A percentile compares a stretch with the other conserved stretches of the same genome.
These are phyloP conservation scores for Biscogniauxia marginata DNA, from an alignment of 2,329 filamentous ascomycete genomes.

Conservation along the genomic window DNA sequence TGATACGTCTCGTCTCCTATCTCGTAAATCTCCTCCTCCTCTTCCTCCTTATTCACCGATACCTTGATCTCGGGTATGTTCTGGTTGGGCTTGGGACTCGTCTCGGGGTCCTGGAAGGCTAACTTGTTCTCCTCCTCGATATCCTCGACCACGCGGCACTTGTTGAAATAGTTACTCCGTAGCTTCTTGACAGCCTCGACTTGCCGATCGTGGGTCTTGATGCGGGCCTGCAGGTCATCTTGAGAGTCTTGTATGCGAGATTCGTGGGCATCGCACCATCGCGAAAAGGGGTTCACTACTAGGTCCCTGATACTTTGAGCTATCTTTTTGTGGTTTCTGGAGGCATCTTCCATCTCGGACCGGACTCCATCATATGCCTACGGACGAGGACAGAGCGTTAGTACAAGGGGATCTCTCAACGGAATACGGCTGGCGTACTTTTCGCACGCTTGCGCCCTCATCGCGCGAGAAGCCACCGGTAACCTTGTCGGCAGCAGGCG, in stretches of 20 bases:
- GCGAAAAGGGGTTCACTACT: constrained; percentile 88
- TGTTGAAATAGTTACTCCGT: constrained; percentile 97
- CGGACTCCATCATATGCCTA: constrained; percentile 94
- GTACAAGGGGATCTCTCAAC: constrained; percentile 14
- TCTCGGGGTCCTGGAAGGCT: constrained; percentile 85
- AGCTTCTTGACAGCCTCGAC: constrained; percentile 88
- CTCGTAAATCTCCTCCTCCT: constrained; percentile 80
- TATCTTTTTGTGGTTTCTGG: constrained; percentile 91
- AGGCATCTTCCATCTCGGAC: constrained; percentile 86
- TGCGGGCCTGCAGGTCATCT: constrained; percentile 84
- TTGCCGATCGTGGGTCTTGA: constrained; percentile 92
- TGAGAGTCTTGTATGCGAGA: constrained; percentile 88
- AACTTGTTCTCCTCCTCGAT: constrained; percentile 98
- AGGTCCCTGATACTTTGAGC: constrained; percentile 94
- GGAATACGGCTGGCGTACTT: constrained; percentile 56
- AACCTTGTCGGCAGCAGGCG: constrained; percentile 77
- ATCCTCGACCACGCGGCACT: constrained; percentile 93
- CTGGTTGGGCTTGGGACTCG: constrained; percentile 58
- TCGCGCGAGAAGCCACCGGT: constrained; percentile 82
- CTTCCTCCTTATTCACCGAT: constrained; percentile 62
- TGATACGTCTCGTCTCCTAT: constrained; percentile 87
- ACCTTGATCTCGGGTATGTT: constrained; percentile 86
- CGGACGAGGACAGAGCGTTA: constrained; percentile 12
- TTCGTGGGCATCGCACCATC: constrained; percentile 96
- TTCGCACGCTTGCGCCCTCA: constrained; percentile 92